phyloP scores from a whole-genome alignment of 257 asterid species.

The Solanum bukasovii region DNA sequence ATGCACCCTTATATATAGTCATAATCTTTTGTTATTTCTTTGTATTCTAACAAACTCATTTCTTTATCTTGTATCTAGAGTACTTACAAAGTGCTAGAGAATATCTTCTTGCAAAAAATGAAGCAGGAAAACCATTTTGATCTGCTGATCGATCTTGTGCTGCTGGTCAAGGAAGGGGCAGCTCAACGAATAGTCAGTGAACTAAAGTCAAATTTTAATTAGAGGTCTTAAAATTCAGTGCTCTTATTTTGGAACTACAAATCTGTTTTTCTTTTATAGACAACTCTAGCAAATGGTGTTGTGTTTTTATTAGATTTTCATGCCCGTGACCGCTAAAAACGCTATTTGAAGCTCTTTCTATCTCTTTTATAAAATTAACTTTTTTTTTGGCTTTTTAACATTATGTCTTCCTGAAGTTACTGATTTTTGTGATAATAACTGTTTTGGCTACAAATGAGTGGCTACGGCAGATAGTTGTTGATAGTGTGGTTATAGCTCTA shows the following conservation, averaged over 20 bases:
- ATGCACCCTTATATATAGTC: not conserved
- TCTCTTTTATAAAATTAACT: not conserved
- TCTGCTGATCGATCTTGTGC: not conserved
- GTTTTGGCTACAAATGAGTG: too few relatives aligned
- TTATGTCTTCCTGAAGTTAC: too few relatives aligned
- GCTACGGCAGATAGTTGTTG: too few relatives aligned
- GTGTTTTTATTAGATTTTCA: not conserved
- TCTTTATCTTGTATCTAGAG: slow-evolving; percentile 18
- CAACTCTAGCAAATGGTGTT: not conserved
- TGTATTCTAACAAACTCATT: not conserved
- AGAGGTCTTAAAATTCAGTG: not conserved
- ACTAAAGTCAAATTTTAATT: not conserved
- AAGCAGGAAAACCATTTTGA: slow-evolving; percentile 24
- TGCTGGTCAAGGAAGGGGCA: not conserved
- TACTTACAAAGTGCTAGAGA: slow-evolving; percentile 59
- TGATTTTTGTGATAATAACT: too few relatives aligned
- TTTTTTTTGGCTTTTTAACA: not conserved
- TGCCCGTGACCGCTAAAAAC: not conserved
- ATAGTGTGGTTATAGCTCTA: too few relatives aligned
- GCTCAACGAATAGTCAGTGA: not conserved
- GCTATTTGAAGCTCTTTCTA: not conserved
- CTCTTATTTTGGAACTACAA: not conserved
- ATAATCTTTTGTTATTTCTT: too few relatives aligned
- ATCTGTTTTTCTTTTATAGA: not conserved
- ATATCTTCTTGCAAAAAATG: slow-evolving; percentile 42